A percentile compares a stretch with the other conserved stretches of the same genome.
These are phyloP conservation scores for Aspergillus jensenii DNA, from an alignment of 2,329 filamentous ascomycete genomes.

Conservation along the genomic window DNA sequence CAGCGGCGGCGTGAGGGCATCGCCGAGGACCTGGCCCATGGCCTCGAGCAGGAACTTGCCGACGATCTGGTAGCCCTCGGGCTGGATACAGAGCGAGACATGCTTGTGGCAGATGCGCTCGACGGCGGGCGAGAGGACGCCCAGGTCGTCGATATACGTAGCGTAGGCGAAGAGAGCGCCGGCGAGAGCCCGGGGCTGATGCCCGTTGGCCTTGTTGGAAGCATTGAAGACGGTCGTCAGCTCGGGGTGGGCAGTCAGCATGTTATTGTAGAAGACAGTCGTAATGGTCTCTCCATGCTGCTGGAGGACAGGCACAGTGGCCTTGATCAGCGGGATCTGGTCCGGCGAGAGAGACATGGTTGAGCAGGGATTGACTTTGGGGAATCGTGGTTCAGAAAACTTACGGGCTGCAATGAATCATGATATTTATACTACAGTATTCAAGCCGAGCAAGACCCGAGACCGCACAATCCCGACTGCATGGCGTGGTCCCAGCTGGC, in stretches of 20 bases:
- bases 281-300: slow-evolving; percentile 69
- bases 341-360: slow-evolving; percentile 54
- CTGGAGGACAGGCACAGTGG: slow-evolving; percentile 67
- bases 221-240: slow-evolving; percentile 72
- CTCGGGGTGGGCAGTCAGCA: slow-evolving; percentile 64
- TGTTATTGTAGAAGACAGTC: slow-evolving; percentile 68
- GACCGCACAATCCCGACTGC: no score
- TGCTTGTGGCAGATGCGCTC: slow-evolving; percentile 78
- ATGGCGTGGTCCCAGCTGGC: no score
- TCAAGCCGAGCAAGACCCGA: no score
- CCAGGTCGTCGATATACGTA: slow-evolving; percentile 68
- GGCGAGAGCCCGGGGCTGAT: slow-evolving; percentile 70
- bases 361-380: not conserved
- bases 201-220: slow-evolving; percentile 66
- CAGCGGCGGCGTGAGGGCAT: slow-evolving; percentile 64
- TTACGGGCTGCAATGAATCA: not conserved
- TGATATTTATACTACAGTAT: not conserved
- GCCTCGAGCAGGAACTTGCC: slow-evolving; percentile 67
- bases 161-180: slow-evolving; percentile 70
- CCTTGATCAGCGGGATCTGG: slow-evolving; percentile 66
- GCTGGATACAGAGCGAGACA: slow-evolving; percentile 65
- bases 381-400: not conserved
- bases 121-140: slow-evolving; percentile 54
- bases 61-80: slow-evolving; percentile 70
- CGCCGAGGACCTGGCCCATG: slow-evolving; percentile 66